Percentiles rank a stretch among this genome's conserved stretches.
Evolutionary conservation across 1,284 basidiomycete species (phyloP).

Genomic region (Moesziomyces sp.): DNA sequence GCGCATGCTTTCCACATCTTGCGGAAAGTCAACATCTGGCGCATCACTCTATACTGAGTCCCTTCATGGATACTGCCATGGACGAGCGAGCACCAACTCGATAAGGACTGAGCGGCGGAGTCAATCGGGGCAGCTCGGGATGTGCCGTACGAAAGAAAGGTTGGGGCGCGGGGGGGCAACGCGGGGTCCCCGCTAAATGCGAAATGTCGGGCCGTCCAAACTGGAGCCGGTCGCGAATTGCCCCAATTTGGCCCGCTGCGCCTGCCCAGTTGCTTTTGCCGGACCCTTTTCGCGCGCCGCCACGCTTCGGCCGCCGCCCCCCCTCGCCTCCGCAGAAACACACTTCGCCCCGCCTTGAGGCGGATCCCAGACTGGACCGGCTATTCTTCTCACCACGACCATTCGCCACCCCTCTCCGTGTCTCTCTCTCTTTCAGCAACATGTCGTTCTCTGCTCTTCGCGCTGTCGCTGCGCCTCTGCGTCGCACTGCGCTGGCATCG

Average conservation of each 20-base stretch:
- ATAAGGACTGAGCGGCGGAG: too few relatives aligned
- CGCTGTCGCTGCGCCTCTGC: slow-evolving; percentile 1
- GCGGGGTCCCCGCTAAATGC: slow-evolving; percentile 11
- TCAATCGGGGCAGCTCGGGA: not conserved
- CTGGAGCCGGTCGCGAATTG: too few relatives aligned
- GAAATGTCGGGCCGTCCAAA: not conserved
- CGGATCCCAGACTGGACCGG: too few relatives aligned
- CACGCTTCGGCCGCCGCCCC: not conserved
- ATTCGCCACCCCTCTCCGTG: too few relatives aligned
- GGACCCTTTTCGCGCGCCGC: not conserved
- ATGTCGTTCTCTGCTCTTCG: slow-evolving; percentile 27
- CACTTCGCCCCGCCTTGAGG: not conserved
- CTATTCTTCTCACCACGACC: not conserved
- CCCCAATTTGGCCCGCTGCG: too few relatives aligned
- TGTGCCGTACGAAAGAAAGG: not conserved
- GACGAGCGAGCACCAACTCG: too few relatives aligned
- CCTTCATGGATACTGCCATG: too few relatives aligned
- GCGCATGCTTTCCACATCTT: too few relatives aligned
- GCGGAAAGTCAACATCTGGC: too few relatives aligned
- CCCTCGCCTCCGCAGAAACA: not conserved
- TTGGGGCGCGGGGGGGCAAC: not conserved
- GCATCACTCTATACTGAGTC: too few relatives aligned
- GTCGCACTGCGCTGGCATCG: not conserved
- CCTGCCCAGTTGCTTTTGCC: not conserved
- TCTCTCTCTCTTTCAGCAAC: not conserved